Evolutionary conservation across 495 filamentous ascomycete species (phyloP).

Genomic region (Daldinia caldariorum): DNA sequence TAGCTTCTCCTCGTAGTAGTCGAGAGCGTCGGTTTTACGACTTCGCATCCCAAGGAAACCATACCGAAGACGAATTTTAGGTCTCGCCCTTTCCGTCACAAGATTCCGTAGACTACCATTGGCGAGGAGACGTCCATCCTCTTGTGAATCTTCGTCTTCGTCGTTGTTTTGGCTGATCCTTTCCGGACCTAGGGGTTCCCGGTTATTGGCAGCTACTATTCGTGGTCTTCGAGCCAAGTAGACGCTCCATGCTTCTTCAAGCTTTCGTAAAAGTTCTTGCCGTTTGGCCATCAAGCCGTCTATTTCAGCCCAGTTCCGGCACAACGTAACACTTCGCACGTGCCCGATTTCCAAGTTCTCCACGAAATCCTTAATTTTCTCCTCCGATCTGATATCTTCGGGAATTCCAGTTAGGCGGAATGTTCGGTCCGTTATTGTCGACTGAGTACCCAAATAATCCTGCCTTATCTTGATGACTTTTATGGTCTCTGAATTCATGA

Average conservation of each 20-base stretch:
- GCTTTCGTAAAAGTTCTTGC: slow-evolving; percentile 68
- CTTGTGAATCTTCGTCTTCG: slow-evolving; percentile 56
- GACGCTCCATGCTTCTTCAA: slow-evolving; percentile 88
- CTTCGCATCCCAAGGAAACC: slow-evolving; percentile 78
- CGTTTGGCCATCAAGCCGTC: slow-evolving; percentile 79
- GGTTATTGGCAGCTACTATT: slow-evolving; percentile 12
- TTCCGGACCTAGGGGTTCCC: slow-evolving; percentile 10
- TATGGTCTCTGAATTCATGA: slow-evolving; percentile 82
- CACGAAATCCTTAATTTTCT: slow-evolving; percentile 84
- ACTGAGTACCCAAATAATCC: slow-evolving; percentile 90
- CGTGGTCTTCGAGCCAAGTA: slow-evolving; percentile 55
- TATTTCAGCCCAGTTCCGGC: slow-evolving; percentile 85
- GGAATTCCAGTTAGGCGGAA: slow-evolving; percentile 93
- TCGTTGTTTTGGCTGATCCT: slow-evolving; percentile 9
- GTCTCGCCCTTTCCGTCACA: slow-evolving; percentile 59
- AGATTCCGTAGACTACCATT: slow-evolving; percentile 49
- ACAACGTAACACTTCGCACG: slow-evolving; percentile 88
- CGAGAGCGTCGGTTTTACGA: slow-evolving; percentile 85
- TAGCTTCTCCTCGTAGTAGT: slow-evolving; percentile 91
- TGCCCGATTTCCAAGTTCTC: slow-evolving; percentile 91
- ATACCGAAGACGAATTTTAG: slow-evolving; percentile 79
- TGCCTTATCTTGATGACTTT: slow-evolving; percentile 86
- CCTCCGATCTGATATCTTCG: slow-evolving; percentile 77
- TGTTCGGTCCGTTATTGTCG: slow-evolving; percentile 92
- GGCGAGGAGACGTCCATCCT: slow-evolving; percentile 62